A percentile compares a stretch with the other conserved stretches of the same genome.
Evolutionary conservation across 23 red algal species (phyloP).

Genomic region (Gracilaria vermiculophylla): DNA sequence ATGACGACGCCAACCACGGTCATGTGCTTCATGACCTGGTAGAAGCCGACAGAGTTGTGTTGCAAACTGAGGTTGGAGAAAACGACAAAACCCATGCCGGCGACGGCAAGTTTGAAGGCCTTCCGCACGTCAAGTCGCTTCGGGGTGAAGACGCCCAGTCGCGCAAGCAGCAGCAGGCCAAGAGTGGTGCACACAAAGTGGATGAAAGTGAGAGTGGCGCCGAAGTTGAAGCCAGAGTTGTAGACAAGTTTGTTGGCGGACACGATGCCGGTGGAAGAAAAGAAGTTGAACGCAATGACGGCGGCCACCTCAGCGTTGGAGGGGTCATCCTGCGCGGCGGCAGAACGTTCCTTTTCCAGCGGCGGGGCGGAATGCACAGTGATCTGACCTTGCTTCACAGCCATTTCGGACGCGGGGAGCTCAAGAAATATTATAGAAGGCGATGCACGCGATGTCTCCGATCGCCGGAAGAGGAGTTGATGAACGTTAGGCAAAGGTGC

Average conservation of each 20-base stretch:
- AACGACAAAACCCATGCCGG: constrained; percentile 93
- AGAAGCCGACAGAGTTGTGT: constrained; percentile 93
- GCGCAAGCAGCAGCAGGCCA: constrained; percentile 70
- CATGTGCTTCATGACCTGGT: constrained; percentile 99
- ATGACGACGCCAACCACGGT: constrained; percentile 84
- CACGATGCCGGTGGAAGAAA: constrained; percentile 89
- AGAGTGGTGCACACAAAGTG: constrained; percentile 89
- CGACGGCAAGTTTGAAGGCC: constrained; percentile 70
- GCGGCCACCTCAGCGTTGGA: constrained; percentile 55
- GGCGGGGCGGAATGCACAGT: background rate
- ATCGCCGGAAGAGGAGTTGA: background rate
- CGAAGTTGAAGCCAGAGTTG: constrained; percentile 81
- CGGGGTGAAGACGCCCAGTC: constrained; percentile 71
- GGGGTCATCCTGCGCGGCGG: constrained; percentile 21
- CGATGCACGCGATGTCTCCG: background rate
- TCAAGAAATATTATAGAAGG: background rate
- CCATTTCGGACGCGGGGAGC: background rate
- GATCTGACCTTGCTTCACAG: constrained; percentile 38
- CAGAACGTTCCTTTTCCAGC: background rate
- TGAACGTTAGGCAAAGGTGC: background rate
- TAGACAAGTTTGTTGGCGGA: constrained; percentile 96
- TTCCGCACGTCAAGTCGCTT: constrained; percentile 85
- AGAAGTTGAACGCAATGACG: constrained; percentile 85
- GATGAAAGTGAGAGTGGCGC: constrained; percentile 84
- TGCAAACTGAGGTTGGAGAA: constrained; percentile 96